Percentiles rank a stretch among this genome's conserved stretches.
Conservation (phyloP, 208 protist species). For the Angomonas deanei region DNA sequence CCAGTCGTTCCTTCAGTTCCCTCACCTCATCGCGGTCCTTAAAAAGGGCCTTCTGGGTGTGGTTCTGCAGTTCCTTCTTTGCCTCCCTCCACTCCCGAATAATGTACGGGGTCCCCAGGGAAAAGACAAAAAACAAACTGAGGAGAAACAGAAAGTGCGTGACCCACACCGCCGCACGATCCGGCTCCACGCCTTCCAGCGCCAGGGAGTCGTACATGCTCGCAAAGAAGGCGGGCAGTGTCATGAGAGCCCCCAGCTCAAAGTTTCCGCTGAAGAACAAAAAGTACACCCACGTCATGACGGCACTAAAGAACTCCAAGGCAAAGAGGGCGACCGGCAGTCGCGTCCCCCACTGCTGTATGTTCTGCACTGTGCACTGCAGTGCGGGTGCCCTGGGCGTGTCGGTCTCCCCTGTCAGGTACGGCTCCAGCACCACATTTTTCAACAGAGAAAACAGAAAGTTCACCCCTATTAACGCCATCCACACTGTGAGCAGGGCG, state of each 20-base stretch:
- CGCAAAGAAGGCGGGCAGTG: slow-evolving; percentile 35
- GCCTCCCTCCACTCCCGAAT: slow-evolving; percentile 25
- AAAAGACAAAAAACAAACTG: slow-evolving; percentile 23
- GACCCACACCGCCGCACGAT: slow-evolving; percentile 27
- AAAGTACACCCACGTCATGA: slow-evolving; percentile 29
- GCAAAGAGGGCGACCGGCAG: slow-evolving; percentile 20
- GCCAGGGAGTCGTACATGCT: slow-evolving; percentile 41
- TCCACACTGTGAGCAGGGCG: slow-evolving; percentile 15
- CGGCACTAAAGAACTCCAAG: slow-evolving; percentile 24
- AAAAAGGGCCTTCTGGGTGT: slow-evolving; percentile 26
- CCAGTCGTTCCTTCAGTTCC: slow-evolving; percentile 6
- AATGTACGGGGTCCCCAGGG: slow-evolving; percentile 25
- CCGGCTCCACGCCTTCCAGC: slow-evolving; percentile 35
- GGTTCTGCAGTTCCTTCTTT: slow-evolving; percentile 21
- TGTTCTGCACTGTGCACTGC: not conserved
- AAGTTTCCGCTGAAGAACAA: slow-evolving; percentile 23
- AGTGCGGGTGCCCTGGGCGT: not conserved
- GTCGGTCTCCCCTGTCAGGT: slow-evolving; percentile 9
- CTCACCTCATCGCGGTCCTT: slow-evolving; percentile 31
- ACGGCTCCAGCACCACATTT: slow-evolving; percentile 17
- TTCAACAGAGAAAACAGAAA: slow-evolving; percentile 14
- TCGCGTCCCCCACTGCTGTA: slow-evolving; percentile 15
- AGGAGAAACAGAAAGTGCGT: slow-evolving; percentile 35
- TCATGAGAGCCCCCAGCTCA: slow-evolving; percentile 15
- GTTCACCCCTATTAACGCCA: slow-evolving; percentile 13